Evolutionary conservation across 345 rosid species (phyloP).

Genomic region (Punica granatum): DNA sequence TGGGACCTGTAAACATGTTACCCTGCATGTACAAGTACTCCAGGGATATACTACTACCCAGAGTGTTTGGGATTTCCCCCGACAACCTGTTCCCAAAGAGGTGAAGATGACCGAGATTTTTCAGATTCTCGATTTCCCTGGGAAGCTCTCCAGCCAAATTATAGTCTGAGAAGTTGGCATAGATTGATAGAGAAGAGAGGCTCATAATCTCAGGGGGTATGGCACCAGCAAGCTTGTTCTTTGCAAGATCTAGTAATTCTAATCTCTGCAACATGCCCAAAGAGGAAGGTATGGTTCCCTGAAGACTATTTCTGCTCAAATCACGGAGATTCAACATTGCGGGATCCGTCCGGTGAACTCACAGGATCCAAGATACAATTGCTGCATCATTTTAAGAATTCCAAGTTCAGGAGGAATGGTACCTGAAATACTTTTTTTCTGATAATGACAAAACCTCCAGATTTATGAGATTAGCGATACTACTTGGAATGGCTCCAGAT

Average conservation of each 20-base stretch:
- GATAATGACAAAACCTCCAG: neutral
- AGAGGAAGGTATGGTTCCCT: conserved; percentile 11
- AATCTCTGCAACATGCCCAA: neutral
- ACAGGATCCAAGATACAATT: neutral
- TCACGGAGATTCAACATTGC: neutral
- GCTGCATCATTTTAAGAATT: neutral
- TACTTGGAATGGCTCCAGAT: conserved; percentile 11
- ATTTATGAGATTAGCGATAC: neutral
- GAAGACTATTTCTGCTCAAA: conserved; percentile 5
- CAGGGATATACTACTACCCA: neutral
- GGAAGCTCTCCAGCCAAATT: conserved; percentile 9
- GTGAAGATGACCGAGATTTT: neutral
- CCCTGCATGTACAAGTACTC: neutral
- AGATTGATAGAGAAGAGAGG: conserved; percentile 8
- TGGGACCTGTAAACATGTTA: neutral
- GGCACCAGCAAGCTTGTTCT: conserved; percentile 10
- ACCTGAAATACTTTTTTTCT: neutral
- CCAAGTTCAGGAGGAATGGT: conserved; percentile 1
- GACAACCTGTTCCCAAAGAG: neutral
- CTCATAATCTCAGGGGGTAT: conserved; percentile 14
- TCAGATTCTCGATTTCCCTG: neutral
- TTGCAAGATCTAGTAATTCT: neutral
- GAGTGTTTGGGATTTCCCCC: conserved; percentile 4
- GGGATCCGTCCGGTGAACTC: conserved; percentile 9
- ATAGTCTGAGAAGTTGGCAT: conserved; percentile 7